Base-by-base conservation (phyloP, 768 basidiomycete species). In the Chalciporus chontae region DNA sequence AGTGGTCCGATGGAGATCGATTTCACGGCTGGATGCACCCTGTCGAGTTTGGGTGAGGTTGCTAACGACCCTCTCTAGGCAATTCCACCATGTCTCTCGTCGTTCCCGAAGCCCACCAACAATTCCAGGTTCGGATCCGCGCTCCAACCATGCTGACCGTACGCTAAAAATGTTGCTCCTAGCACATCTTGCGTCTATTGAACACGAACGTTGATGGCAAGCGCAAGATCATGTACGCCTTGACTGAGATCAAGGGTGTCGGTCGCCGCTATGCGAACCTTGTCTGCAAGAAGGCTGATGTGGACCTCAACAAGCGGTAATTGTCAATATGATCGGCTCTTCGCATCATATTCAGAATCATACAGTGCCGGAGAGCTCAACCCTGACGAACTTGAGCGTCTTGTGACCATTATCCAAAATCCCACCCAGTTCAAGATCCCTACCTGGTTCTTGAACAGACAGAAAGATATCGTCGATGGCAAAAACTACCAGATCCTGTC, bases 171-270 rank as follows among this genome's bases (percentile, higher is more conserved):
- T 13, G 13, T 31, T 17, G 29, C 29, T 7, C 62, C 36, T 65
- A 97, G 92, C 96, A 98, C 84, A 99, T 99, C 73, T 77, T 99
- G 53, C 96, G 96, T 88, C 84, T 99, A 40, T 79, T 96, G 62
- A 98, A 98, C 81, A 98, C 96, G 71, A 98, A 98, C 78, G 96
- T 99, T 60, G 95, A 98, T 73, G 96, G 96, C 61, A 94, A 95
- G 71, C 86, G 96, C 64, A 99, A 99, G 79, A 88, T 99, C 73
- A 97, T 93, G 90, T 98, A 93, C 72, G 95, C 96, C 64, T 71
- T 98, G 78, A 98, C 96, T 42, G 96, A 99, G 79, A 99, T 99
- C 81, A 98, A 98, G 81, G 96, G 96, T 84, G 96, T 99, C 53
- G 96, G 96, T 65, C 87, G 96, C 58, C 89, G 96, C 47, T 99